Percentiles rank a stretch among this genome's conserved stretches.
These are phyloP conservation scores for Phoma sp. DNA, from an alignment of 2,329 filamentous ascomycete genomes.

Conservation along the genomic window DNA sequence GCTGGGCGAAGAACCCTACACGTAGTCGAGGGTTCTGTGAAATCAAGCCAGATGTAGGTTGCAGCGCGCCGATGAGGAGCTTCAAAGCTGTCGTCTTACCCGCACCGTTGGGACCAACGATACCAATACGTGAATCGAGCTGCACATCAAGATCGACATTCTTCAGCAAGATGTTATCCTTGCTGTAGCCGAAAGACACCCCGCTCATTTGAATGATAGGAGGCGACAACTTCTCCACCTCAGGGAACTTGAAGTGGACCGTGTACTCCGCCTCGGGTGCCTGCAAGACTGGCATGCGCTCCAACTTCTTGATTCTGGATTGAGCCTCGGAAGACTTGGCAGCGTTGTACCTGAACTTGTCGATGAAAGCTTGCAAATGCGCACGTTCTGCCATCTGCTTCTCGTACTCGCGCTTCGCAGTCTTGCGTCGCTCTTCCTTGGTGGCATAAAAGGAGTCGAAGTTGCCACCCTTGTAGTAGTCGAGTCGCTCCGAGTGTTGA, in stretches of 20 bases:
- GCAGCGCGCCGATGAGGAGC: slow-evolving; percentile 87
- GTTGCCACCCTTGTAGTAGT: slow-evolving; percentile 98
- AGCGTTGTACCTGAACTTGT: slow-evolving; percentile 99
- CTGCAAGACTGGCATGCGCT: slow-evolving; percentile 93
- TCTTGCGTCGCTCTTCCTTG: slow-evolving; percentile 96
- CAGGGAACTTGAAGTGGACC: slow-evolving; percentile 96
- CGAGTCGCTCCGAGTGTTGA: slow-evolving; percentile 93
- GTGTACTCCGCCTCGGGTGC: slow-evolving; percentile 92
- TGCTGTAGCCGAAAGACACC: slow-evolving; percentile 87
- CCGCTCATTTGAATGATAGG: slow-evolving; percentile 97
- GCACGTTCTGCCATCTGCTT: slow-evolving; percentile 95
- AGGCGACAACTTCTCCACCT: slow-evolving; percentile 95
- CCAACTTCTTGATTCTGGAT: slow-evolving; percentile 98
- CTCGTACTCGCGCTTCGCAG: slow-evolving; percentile 95
- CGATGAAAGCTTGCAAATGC: slow-evolving; percentile 95
- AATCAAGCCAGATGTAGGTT: slow-evolving; percentile 80
- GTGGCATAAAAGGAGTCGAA: slow-evolving; percentile 83
- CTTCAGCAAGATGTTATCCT: slow-evolving; percentile 78
- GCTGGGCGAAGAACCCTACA: slow-evolving; percentile 96
- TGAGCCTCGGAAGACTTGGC: slow-evolving; percentile 98
- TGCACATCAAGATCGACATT: slow-evolving; percentile 96
- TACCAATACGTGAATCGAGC: slow-evolving; percentile 96
- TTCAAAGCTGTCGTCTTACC: slow-evolving; percentile 99
- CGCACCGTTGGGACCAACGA: slow-evolving; percentile 98
- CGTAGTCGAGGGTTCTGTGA: slow-evolving; percentile 87